A percentile compares a stretch with the other conserved stretches of the same genome.
Conservation (phyloP, 1,139 yeast species). For the Pichia sp. region DNA sequence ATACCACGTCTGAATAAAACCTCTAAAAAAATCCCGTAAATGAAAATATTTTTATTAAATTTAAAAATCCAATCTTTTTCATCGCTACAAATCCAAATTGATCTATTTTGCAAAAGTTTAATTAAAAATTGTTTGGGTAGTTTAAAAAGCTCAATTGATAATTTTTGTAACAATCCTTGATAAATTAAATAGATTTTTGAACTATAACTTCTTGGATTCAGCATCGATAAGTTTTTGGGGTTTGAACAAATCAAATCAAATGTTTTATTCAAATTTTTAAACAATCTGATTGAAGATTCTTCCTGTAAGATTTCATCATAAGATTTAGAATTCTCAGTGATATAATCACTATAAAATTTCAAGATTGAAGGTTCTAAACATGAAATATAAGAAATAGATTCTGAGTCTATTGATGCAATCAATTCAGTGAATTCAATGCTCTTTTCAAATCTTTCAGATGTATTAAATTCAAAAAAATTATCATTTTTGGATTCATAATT, state of each 20-base stretch:
- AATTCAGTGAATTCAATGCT: conserved; percentile 6
- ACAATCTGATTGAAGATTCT: conserved; percentile 43
- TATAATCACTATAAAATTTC: not conserved
- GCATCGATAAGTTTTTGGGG: conserved; percentile 7
- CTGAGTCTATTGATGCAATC: conserved; percentile 5
- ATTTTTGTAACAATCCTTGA: conserved; percentile 8
- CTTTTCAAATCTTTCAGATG: conserved; percentile 1
- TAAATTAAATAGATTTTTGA: conserved; percentile 12
- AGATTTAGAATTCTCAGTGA: not conserved
- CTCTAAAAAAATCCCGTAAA: conserved; percentile 15
- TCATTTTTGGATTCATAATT: not conserved
- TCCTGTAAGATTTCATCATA: not conserved
- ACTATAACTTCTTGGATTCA: conserved; percentile 16
- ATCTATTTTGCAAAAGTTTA: conserved; percentile 4
- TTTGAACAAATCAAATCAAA: conserved; percentile 11
- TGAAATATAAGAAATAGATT: not conserved
- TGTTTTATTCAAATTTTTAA: conserved; percentile 31
- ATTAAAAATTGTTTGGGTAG: conserved; percentile 1
- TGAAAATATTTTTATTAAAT: conserved; percentile 12
- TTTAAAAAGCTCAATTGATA: conserved; percentile 8
- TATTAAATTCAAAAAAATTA: not conserved
- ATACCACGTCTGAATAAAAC: conserved; percentile 12
- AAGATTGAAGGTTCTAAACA: conserved; percentile 3
- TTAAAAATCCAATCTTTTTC: conserved; percentile 13
- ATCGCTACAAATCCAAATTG: conserved; percentile 9